Percentiles rank a stretch among this genome's conserved stretches.
phyloP scores from a whole-genome alignment of 495 filamentous ascomycete species.

The Penicillium antarcticum region DNA sequence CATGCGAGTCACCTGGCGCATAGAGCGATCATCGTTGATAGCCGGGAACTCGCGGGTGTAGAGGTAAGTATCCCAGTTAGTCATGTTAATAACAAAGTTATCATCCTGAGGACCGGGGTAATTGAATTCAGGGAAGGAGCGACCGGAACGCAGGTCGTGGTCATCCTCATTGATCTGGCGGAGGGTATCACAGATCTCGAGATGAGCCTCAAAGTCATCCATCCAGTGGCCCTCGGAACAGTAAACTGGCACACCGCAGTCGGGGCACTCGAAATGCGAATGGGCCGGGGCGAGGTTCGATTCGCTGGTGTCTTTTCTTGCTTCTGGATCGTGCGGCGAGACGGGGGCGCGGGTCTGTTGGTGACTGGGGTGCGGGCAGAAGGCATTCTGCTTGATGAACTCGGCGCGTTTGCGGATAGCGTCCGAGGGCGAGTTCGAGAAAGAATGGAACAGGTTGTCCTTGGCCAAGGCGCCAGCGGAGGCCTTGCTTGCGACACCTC shows the following conservation, averaged over 20 bases:
- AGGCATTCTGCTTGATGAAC: conserved; percentile 84
- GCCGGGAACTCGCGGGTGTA: conserved; percentile 87
- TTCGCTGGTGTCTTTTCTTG: conserved; percentile 41
- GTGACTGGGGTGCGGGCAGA: conserved; percentile 87
- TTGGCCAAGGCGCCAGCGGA: conserved; percentile 54
- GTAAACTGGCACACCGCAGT: conserved; percentile 91
- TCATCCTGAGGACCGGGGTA: conserved; percentile 88
- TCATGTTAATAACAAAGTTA: conserved; percentile 92
- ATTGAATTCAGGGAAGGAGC: conserved; percentile 90
- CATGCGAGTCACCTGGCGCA: conserved; percentile 87
- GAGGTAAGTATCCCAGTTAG: conserved; percentile 95
- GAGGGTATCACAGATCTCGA: conserved; percentile 88
- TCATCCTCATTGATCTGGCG: conserved; percentile 96
- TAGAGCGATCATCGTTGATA: conserved; percentile 78
- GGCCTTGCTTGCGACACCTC: conserved; percentile 19
- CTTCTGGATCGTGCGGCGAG: conserved; percentile 60
- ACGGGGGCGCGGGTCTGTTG: conserved; percentile 59
- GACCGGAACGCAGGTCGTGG: conserved; percentile 85
- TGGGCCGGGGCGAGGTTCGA: conserved; percentile 63
- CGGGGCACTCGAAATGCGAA: conserved; percentile 90
- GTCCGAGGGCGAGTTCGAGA: conserved; percentile 80
- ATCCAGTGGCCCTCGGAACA: conserved; percentile 93
- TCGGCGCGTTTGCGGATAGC: conserved; percentile 81
- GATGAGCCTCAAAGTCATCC: conserved; percentile 87
- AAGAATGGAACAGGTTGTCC: conserved; percentile 90